Base-by-base conservation (phyloP, 2,329 filamentous ascomycete genomes). In the Alternaria angustiovoidea region DNA sequence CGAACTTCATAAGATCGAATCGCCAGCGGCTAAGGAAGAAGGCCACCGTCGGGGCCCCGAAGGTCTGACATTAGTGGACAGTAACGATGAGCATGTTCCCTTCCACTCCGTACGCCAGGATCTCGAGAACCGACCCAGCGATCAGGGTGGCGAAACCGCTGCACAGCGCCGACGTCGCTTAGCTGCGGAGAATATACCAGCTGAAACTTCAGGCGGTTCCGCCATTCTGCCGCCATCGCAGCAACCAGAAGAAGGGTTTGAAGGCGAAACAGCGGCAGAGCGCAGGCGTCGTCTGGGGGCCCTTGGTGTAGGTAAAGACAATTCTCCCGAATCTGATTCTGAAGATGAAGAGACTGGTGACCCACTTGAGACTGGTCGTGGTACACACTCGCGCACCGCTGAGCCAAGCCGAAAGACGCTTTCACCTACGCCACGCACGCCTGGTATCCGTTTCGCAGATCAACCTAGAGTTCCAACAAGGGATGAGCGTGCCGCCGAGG, bases 261-360 rank as follows among this genome's bases (percentile, higher is more conserved):
- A 81, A 34, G 83, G 80, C 34, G 91, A 94, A 78, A 93, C 91
- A 0, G 89, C 90, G 0, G 91, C 91, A 0, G 92, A 94, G 77
- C 84, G 89, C 57, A 85, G 90, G 41, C 83, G 92, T 54, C 86
- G 92, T 68, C 88, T 93, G 69, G 91, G 91, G 1, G 92, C 91
- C 1, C 80, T 94, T 2, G 91, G 91, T 9, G 82, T 91, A 24
- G 67, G 68, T 24, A 62, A 68, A 12, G 70, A 73, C 24, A 62
- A 72, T 7, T 61, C 68, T 1, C 66, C 71, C 3, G 73, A 72
- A 22, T 75, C 73, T 0, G 74, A 76, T 9, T 73, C 69, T 8
- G 75, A 78, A 20, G 71, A 68, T 18, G 75, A 78, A 32, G 75
- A 76, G 56, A 68, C 54, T 18, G 75, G 75, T 14, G 75, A 77